Conservation (phyloP, 768 basidiomycete species). For the Kwoniella sp. region DNA sequence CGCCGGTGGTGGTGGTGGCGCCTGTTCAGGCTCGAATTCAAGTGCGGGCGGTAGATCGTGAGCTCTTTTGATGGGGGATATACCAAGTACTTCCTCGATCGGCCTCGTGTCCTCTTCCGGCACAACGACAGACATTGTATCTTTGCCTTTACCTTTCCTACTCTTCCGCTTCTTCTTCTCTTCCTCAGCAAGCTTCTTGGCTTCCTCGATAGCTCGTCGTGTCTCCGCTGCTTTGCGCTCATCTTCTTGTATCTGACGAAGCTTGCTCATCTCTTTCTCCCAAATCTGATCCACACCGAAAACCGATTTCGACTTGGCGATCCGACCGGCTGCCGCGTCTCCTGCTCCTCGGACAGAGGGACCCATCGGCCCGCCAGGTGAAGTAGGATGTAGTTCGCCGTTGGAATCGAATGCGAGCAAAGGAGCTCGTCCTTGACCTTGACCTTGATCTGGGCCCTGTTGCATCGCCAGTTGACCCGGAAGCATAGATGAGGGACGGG, state of each 20-base stretch:
- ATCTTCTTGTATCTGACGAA: constrained; percentile 71
- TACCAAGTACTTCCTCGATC: constrained; percentile 10
- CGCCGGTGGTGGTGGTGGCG: background rate
- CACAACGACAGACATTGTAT: background rate
- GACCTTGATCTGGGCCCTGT: background rate
- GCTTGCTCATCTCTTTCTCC: constrained; percentile 82
- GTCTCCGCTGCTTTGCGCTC: constrained; percentile 60
- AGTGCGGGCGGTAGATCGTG: constrained; percentile 23
- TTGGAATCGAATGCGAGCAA: constrained; percentile 25
- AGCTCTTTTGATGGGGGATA: constrained; percentile 24
- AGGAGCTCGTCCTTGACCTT: constrained; percentile 13
- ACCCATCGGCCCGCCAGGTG: constrained; percentile 1
- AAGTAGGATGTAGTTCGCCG: constrained; percentile 16
- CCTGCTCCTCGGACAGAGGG: background rate
- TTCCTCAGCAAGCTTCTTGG: constrained; percentile 54
- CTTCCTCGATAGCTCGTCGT: constrained; percentile 60
- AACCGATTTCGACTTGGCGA: constrained; percentile 69
- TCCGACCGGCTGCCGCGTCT: constrained; percentile 14
- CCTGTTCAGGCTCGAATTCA: constrained; percentile 21
- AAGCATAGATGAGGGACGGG: background rate
- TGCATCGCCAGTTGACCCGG: no score
- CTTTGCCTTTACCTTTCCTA: constrained; percentile 38
- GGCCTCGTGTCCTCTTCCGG: constrained; percentile 8
- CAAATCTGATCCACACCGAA: constrained; percentile 93
- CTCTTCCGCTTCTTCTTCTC: constrained; percentile 56